phyloP scores from a whole-genome alignment of 2,329 filamentous ascomycete species.

The Clonostachys chloroleuca region DNA sequence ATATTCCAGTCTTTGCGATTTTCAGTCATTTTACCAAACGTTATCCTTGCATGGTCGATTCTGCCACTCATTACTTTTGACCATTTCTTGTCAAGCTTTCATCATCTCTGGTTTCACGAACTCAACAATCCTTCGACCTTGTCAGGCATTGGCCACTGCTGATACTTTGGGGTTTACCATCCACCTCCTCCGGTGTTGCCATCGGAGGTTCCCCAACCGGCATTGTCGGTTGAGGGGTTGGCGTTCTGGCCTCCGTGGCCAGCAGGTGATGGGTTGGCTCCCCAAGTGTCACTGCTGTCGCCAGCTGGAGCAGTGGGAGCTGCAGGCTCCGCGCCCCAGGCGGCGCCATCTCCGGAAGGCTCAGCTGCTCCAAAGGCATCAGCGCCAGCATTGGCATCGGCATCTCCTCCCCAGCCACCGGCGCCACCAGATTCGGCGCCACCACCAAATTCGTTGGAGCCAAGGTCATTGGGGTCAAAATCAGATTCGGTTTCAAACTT shows the following conservation, averaged over 20 bases:
- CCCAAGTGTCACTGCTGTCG: slow-evolving; percentile 5
- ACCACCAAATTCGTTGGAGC: slow-evolving; percentile 7
- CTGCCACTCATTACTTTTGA: no score
- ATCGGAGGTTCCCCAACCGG: not conserved
- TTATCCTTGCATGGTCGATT: no score
- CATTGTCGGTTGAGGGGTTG: no score
- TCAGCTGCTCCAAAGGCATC: slow-evolving; percentile 3
- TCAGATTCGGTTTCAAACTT: slow-evolving; percentile 54
- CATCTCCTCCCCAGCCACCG: slow-evolving; percentile 8
- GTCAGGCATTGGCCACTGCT: no score
- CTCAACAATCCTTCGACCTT: no score
- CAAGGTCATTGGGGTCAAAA: slow-evolving; percentile 33
- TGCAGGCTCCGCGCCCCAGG: slow-evolving; percentile 2
- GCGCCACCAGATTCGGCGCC: slow-evolving; percentile 10
- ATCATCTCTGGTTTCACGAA: no score
- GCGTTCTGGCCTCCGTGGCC: not conserved
- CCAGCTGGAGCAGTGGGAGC: slow-evolving; percentile 4
- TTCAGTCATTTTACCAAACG: no score
- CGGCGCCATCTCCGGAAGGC: not conserved
- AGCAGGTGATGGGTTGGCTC: not conserved
- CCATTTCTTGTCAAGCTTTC: no score
- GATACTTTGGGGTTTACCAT: no score
- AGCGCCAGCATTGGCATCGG: slow-evolving; percentile 10
- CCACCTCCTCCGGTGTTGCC: not conserved
- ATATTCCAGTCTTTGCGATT: no score